phyloP scores from a whole-genome alignment of 1,139 yeast species.

The Candida sanyaensis region DNA sequence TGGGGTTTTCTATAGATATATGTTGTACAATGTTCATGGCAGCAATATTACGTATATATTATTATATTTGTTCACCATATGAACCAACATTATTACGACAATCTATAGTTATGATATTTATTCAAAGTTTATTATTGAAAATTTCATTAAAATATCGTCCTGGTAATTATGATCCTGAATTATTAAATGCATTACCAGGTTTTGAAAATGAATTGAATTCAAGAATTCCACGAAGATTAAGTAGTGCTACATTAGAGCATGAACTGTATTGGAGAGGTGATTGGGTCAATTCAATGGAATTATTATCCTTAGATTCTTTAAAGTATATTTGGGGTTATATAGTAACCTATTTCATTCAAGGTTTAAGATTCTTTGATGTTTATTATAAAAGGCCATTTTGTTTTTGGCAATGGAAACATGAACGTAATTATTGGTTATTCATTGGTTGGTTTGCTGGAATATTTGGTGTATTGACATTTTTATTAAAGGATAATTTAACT shows the following conservation, averaged over 20 bases:
- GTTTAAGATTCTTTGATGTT: constrained; percentile 66
- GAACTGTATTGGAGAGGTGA: constrained; percentile 11
- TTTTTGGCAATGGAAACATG: constrained; percentile 87
- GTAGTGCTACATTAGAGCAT: constrained; percentile 15
- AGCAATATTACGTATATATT: constrained; percentile 69
- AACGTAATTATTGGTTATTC: constrained; percentile 66
- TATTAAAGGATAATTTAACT: constrained; percentile 37
- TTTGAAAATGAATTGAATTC: constrained; percentile 31
- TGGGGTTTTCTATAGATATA: constrained; percentile 84
- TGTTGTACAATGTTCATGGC: constrained; percentile 91
- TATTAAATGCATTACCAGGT: constrained; percentile 34
- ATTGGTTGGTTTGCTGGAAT: constrained; percentile 46
- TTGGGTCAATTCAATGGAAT: constrained; percentile 5
- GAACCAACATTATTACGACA: constrained; percentile 76
- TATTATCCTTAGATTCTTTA: constrained; percentile 8
- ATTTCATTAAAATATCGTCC: constrained; percentile 66
- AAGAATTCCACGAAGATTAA: constrained; percentile 21
- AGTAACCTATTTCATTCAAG: constrained; percentile 21
- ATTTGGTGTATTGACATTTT: constrained; percentile 45
- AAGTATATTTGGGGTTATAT: constrained; percentile 11
- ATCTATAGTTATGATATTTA: constrained; percentile 73
- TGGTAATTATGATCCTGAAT: constrained; percentile 39
- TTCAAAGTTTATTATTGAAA: constrained; percentile 65
- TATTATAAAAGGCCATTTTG: constrained; percentile 62
- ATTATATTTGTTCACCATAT: constrained; percentile 77